Conservation (phyloP, 1,139 yeast species). For the Debaryomyces sp. region DNA sequence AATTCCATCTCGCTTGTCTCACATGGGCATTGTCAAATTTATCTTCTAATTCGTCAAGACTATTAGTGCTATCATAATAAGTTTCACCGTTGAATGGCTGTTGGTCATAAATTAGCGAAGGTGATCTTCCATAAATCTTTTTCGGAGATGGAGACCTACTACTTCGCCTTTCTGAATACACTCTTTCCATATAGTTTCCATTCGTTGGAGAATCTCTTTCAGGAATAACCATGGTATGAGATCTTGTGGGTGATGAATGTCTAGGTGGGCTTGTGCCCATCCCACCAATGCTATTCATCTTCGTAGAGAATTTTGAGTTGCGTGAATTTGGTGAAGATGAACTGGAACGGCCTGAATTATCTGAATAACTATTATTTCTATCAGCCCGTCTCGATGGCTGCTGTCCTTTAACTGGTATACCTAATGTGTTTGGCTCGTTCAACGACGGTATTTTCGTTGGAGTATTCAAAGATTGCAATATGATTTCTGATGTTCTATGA, state of each 20-base stretch:
- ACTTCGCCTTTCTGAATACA: conserved; percentile 11
- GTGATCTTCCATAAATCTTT: conserved; percentile 20
- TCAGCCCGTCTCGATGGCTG: background rate
- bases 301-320: conserved; percentile 1
- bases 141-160: conserved; percentile 40
- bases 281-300: background rate
- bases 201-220: conserved; percentile 7
- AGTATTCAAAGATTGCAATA: conserved; percentile 16
- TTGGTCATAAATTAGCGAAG: conserved; percentile 15
- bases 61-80: conserved; percentile 5
- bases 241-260: conserved; percentile 8
- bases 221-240: conserved; percentile 14
- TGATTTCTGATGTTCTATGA: conserved; percentile 14
- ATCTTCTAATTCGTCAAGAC: conserved; percentile 15
- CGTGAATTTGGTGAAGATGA: conserved; percentile 7
- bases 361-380: background rate
- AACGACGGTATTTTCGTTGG: conserved; percentile 24
- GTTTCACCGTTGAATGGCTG: background rate
- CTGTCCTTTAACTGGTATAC: background rate
- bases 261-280: conserved; percentile 2
- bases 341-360: background rate
- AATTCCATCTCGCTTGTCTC: conserved; percentile 19
- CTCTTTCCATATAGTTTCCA: conserved; percentile 5
- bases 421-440: conserved; percentile 6
- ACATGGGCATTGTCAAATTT: conserved; percentile 13